Percentiles rank a stretch among this genome's conserved stretches.
Evolutionary conservation across 257 asterid genomes (phyloP).

Genomic region (Ilex asprella): DNA sequence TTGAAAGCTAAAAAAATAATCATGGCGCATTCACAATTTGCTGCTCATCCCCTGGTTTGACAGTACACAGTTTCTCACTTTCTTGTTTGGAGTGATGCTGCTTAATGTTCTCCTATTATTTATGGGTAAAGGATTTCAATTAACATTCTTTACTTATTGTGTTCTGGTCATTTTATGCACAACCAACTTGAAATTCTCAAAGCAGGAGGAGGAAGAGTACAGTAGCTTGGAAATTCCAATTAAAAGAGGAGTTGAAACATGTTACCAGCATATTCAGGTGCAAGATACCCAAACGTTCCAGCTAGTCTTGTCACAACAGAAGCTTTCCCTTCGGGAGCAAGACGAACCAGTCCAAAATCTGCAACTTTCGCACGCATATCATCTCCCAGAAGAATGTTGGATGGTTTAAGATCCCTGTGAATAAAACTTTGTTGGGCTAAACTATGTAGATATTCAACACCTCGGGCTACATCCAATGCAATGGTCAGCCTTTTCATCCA

Average conservation of each 20-base stretch:
- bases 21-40: no score
- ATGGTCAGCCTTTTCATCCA: slow-evolving; percentile 72
- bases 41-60: no score
- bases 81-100: no score
- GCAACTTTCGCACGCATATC: slow-evolving; percentile 93
- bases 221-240: no score
- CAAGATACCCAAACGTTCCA: slow-evolving; percentile 87
- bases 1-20: no score
- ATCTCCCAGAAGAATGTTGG: slow-evolving; percentile 81
- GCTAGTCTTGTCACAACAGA: slow-evolving; percentile 71
- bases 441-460: slow-evolving; percentile 78
- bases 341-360: slow-evolving; percentile 86
- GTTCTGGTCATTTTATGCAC: no score
- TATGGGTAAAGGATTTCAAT: no score
- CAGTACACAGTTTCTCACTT: no score
- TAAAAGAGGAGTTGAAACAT: background rate
- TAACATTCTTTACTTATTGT: no score
- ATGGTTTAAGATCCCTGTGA: slow-evolving; percentile 86
- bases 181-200: background rate
- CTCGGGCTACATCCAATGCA: slow-evolving; percentile 84
- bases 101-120: no score
- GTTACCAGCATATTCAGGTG: slow-evolving; percentile 74
- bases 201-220: background rate
- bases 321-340: slow-evolving; percentile 84
- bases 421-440: slow-evolving; percentile 88